Evolutionary conservation across 2,329 filamentous ascomycete genomes (phyloP).

Genomic region (Orbilia brochopaga): DNA sequence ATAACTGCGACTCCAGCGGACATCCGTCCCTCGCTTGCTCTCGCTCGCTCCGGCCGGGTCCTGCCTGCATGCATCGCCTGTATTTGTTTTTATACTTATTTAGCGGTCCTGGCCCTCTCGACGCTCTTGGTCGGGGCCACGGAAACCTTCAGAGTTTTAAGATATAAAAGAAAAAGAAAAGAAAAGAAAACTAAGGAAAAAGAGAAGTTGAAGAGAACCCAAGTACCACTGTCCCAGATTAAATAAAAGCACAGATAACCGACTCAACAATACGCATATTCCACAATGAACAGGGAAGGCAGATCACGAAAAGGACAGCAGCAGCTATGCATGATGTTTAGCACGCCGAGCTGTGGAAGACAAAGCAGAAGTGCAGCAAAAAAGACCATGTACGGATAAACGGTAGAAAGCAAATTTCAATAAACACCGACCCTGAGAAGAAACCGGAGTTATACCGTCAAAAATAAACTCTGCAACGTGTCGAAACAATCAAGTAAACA

Average conservation of each 20-base stretch:
- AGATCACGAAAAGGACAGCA: constrained; percentile 14
- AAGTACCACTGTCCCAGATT: constrained; percentile 7
- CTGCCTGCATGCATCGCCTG: not conserved
- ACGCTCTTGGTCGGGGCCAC: not conserved
- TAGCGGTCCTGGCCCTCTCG: not conserved
- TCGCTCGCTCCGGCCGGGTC: not conserved
- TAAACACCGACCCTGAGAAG: constrained; percentile 48
- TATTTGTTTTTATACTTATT: constrained; percentile 6
- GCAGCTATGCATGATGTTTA: constrained; percentile 21
- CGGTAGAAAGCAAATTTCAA: constrained; percentile 12
- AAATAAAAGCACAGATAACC: constrained; percentile 10
- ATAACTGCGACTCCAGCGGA: not conserved
- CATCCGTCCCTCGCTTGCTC: not conserved
- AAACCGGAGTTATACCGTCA: constrained; percentile 27
- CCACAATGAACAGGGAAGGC: constrained; percentile 10
- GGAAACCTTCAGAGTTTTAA: not conserved
- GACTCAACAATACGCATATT: constrained; percentile 3
- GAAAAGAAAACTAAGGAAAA: not conserved
- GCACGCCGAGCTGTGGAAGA: constrained; percentile 9
- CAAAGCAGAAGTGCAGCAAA: constrained; percentile 17
- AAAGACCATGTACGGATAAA: constrained; percentile 9
- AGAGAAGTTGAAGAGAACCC: not conserved
- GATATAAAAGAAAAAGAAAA: not conserved
- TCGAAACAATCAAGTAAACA: constrained; percentile 7
- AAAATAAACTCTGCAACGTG: constrained; percentile 9